Percentiles rank a stretch among this genome's conserved stretches.
phyloP scores from a whole-genome alignment of 1,284 basidiomycete species.

The Austropuccinia psidii region DNA sequence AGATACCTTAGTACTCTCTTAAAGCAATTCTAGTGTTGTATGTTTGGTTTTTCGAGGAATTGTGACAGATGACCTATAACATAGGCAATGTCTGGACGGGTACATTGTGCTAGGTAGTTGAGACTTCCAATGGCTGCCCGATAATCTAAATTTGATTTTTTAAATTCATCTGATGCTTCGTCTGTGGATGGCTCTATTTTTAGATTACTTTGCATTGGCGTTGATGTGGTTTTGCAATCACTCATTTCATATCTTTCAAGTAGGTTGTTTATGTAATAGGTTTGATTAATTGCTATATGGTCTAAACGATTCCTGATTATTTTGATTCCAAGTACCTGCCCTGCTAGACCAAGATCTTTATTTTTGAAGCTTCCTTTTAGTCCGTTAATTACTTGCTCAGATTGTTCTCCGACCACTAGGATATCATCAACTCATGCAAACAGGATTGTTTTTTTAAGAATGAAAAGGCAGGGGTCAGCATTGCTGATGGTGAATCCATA shows the following conservation, averaged over 20 bases:
- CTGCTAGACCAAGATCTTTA: conserved; percentile 3
- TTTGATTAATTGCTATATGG: no score
- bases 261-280: background rate
- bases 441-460: background rate
- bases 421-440: conserved; percentile 23
- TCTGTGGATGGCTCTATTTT: background rate
- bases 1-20: no score
- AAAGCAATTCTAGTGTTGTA: no score
- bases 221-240: background rate
- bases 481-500: conserved; percentile 8
- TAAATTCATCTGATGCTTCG: background rate
- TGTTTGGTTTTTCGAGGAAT: no score
- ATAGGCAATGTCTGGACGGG: no score
- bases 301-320: no score
- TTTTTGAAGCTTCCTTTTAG: background rate
- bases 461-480: conserved; percentile 10
- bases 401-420: background rate
- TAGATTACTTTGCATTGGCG: background rate
- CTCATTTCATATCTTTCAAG: background rate
- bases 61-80: no score
- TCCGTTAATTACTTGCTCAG: background rate
- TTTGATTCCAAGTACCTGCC: conserved; percentile 17
- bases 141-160: no score
- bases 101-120: no score
- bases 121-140: no score